Base-by-base conservation (phyloP, 108 stramenopile genomes). In the Cyclotella kingstonii region DNA sequence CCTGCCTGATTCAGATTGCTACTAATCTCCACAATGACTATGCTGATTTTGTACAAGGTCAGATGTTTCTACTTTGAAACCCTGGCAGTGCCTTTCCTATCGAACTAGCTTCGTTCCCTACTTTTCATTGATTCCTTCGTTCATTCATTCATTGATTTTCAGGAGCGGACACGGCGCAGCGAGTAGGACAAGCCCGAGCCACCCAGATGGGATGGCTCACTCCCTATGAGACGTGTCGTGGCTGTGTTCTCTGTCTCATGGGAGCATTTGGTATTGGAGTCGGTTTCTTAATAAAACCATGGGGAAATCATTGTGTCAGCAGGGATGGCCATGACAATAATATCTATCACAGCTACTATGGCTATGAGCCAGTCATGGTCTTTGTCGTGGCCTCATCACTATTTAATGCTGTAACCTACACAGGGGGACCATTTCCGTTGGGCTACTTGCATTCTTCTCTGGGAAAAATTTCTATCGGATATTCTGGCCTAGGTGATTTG, bases 21-120 rank as follows among this genome's bases (percentile, higher is more conserved):
- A 91, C 90, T 8, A 95, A 95, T 59, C 47, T 95, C 31, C 93
- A 95, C 77, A 95, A 95, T 54, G 93, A 95, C 61, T 95, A 95
- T 60, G 89, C 89, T 17, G 93, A 95, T 54, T 91, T 87, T 61
- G 87, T 90, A 34, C 84, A 84, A 73, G 55, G 55, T 56, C 9
- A 22, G 25, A n/a, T n/a, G n/a, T n/a, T n/a, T n/a, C n/a, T n/a
- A n/a, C n/a, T n/a, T n/a, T n/a, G n/a, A n/a, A n/a, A n/a, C n/a
- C n/a, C n/a, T n/a, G n/a, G n/a, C n/a, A n/a, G n/a, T n/a, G n/a
- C n/a, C n/a, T n/a, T n/a, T n/a, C n/a, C n/a, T n/a, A n/a, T n/a
- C n/a, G n/a, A n/a, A n/a, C n/a, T n/a, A n/a, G n/a, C n/a, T n/a
- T n/a, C n/a, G n/a, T n/a, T n/a, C n/a, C n/a, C n/a, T n/a, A n/a